phyloP scores from a whole-genome alignment of 2,329 filamentous ascomycete genomes.

The Alternaria consortialis region DNA sequence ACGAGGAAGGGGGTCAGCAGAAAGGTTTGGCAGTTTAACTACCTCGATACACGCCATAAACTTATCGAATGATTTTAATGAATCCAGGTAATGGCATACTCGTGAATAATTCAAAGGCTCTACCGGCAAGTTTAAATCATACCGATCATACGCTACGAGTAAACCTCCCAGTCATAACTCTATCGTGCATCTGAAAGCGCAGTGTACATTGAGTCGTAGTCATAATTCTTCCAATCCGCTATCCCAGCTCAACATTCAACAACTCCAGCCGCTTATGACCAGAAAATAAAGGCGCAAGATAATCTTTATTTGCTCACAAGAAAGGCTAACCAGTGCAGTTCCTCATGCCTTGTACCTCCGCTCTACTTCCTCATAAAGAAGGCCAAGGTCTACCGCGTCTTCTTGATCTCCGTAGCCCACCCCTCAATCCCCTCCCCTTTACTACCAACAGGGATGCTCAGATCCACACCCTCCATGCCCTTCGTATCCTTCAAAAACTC shows the following conservation, averaged over 20 bases:
- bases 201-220: not conserved
- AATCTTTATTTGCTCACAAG: not conserved
- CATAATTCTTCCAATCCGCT: not conserved
- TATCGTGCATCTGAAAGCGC: not conserved
- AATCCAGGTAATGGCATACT: not conserved
- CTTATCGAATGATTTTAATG: not conserved
- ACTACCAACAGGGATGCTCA: slow-evolving; percentile 80
- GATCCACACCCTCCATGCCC: slow-evolving; percentile 82
- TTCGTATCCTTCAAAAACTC: slow-evolving; percentile 83
- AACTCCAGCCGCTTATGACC: not conserved
- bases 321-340: slow-evolving; percentile 5
- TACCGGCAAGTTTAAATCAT: too few relatives aligned
- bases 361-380: not conserved
- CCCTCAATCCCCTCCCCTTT: slow-evolving; percentile 93
- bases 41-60: not conserved
- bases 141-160: too few relatives aligned
- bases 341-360: not conserved
- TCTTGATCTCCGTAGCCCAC: slow-evolving; percentile 85
- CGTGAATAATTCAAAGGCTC: too few relatives aligned
- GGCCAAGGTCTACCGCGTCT: slow-evolving; percentile 54
- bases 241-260: not conserved
- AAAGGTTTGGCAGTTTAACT: not conserved
- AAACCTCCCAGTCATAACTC: too few relatives aligned
- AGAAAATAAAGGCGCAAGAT: not conserved
- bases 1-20: not conserved